Percentiles rank a stretch among this genome's conserved stretches.
These are phyloP conservation scores for Spizellomyces sp. DNA, from an alignment of 192 early-diverging fungal species.

Conservation along the genomic window DNA sequence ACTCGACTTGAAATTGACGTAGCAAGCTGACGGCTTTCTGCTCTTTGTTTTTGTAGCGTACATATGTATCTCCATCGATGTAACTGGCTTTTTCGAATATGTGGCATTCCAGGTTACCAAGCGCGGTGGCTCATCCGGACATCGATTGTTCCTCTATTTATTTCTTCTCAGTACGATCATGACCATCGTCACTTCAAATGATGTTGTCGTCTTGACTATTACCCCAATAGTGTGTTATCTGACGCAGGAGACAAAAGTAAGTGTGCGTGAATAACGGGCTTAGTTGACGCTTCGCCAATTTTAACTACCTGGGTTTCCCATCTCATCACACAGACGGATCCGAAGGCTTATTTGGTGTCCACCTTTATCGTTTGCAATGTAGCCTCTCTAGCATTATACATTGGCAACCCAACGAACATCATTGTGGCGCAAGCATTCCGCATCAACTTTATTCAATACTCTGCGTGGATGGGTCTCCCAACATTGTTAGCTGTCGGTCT, in stretches of 20 bases:
- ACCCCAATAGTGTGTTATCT: slow-evolving; percentile 82
- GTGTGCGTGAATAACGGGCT: no score
- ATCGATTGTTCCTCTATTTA: slow-evolving; percentile 65
- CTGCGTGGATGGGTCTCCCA: slow-evolving; percentile 84
- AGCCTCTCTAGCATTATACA: slow-evolving; percentile 78
- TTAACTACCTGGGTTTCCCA: background rate
- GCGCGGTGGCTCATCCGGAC: slow-evolving; percentile 55
- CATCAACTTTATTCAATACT: slow-evolving; percentile 74
- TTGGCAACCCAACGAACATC: slow-evolving; percentile 90
- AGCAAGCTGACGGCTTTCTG: background rate
- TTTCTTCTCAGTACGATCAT: slow-evolving; percentile 72
- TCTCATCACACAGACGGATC: slow-evolving; percentile 28
- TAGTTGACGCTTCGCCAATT: no score
- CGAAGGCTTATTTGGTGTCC: slow-evolving; percentile 68
- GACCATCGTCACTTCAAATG: slow-evolving; percentile 77
- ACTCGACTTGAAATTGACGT: no score
- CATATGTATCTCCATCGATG: slow-evolving; percentile 82
- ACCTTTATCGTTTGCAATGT: slow-evolving; percentile 76
- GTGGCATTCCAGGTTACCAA: slow-evolving; percentile 27
- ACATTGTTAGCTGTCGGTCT: slow-evolving; percentile 55
- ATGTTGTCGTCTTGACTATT: slow-evolving; percentile 81
- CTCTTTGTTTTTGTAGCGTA: slow-evolving; percentile 54
- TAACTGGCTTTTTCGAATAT: slow-evolving; percentile 65
- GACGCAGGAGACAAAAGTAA: slow-evolving; percentile 61
- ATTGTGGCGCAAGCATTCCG: slow-evolving; percentile 77